These are phyloP conservation scores for Malassezia sympodialis DNA, from an alignment of 1,284 basidiomycete species.

Conservation along the genomic window DNA sequence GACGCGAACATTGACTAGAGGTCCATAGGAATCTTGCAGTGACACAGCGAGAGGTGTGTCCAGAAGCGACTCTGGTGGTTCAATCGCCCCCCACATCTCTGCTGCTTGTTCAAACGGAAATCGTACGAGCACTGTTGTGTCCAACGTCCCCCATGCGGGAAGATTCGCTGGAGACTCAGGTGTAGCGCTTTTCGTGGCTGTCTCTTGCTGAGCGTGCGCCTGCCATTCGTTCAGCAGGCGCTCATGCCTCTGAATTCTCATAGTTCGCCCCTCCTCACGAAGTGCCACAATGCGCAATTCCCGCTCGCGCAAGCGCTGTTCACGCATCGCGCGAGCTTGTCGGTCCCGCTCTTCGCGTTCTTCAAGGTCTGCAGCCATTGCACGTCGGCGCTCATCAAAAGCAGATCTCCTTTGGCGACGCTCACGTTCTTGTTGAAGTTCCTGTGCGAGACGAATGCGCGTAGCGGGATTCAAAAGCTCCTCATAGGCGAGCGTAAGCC, in stretches of 20 bases:
- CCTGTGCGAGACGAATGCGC: conserved; percentile 70
- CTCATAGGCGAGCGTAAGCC: conserved; percentile 73
- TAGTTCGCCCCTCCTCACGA: conserved; percentile 21
- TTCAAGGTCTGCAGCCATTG: conserved; percentile 71
- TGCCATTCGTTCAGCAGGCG: conserved; percentile 21
- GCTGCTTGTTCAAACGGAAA: conserved; percentile 28
- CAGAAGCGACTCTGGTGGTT: not conserved
- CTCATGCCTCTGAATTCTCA: conserved; percentile 20
- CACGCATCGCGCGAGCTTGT: not conserved
- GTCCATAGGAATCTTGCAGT: conserved; percentile 23
- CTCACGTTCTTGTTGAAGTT: conserved; percentile 62
- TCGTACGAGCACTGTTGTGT: conserved; percentile 28
- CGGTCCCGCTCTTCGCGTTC: conserved; percentile 63
- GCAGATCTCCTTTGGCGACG: conserved; percentile 63
- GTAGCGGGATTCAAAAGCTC: conserved; percentile 71
- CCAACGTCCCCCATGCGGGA: conserved; percentile 25
- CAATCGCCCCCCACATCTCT: conserved; percentile 14
- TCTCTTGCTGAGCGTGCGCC: conserved; percentile 1
- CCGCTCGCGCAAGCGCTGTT: not conserved
- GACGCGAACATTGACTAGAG: conserved; percentile 22
- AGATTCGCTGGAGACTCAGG: not conserved
- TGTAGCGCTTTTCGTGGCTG: not conserved
- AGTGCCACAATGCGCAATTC: conserved; percentile 16
- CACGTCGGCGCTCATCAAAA: conserved; percentile 69
- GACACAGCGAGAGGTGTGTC: conserved; percentile 23